Percentiles rank a stretch among this genome's conserved stretches.
Conservation (phyloP, 2,329 filamentous ascomycete species). For the Diplodia scrobiculata region DNA sequence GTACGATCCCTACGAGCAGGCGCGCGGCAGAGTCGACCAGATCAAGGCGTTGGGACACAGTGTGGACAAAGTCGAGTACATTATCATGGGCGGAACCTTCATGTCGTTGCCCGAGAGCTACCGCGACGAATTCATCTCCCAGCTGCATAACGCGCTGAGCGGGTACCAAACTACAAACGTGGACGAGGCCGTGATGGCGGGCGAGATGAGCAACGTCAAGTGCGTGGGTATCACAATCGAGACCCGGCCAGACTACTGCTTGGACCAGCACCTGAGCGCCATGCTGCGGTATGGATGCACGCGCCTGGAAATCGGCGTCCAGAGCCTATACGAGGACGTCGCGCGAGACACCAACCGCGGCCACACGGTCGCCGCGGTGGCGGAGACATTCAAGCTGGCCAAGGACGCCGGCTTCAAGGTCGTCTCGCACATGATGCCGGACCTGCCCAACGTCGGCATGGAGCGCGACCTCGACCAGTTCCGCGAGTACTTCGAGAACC, state of each 20-base stretch:
- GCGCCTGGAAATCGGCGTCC: constrained; percentile 88
- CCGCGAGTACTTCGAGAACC: constrained; percentile 95
- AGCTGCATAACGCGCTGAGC: constrained; percentile 93
- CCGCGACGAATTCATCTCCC: constrained; percentile 88
- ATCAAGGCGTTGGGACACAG: constrained; percentile 94
- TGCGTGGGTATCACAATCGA: constrained; percentile 99
- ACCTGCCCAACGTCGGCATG: constrained; percentile 96
- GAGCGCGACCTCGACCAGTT: constrained; percentile 97
- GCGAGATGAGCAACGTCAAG: constrained; percentile 95
- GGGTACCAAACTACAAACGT: constrained; percentile 94
- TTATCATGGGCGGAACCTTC: constrained; percentile 99
- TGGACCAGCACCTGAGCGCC: constrained; percentile 89
- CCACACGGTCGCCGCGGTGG: constrained; percentile 91
- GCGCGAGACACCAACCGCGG: constrained; percentile 97
- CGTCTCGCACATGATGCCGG: constrained; percentile 99
- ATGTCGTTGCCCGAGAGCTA: constrained; percentile 93
- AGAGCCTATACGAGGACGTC: constrained; percentile 96
- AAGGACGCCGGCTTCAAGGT: constrained; percentile 99
- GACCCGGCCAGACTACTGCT: constrained; percentile 92
- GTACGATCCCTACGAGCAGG: constrained; percentile 98
- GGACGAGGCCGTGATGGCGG: constrained; percentile 90
- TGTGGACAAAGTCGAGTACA: constrained; percentile 99
- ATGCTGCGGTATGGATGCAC: constrained; percentile 99
- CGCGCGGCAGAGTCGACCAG: constrained; percentile 91
- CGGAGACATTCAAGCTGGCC: constrained; percentile 93